phyloP scores from a whole-genome alignment of 306 rosid genomes.

The Luffa aegyptiaca region DNA sequence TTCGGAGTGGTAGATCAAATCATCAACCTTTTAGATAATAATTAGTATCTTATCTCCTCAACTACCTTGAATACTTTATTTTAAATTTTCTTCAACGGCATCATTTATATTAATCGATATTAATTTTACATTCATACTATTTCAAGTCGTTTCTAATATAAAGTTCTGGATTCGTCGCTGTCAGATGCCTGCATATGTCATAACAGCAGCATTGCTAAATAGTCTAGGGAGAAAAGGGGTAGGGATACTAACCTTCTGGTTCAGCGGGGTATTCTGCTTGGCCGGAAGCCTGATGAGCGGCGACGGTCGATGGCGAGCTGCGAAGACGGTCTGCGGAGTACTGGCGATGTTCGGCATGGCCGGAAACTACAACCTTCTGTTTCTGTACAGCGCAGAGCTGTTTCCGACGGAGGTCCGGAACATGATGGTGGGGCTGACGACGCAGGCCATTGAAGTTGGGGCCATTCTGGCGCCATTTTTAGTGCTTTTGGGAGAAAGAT shows the following conservation, averaged over 20 bases:
- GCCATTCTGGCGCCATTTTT: conserved; percentile 43
- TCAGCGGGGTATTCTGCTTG: conserved; percentile 38
- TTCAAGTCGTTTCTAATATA: too few relatives aligned
- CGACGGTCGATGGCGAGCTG: conserved; percentile 25
- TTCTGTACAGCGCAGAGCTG: conserved; percentile 37
- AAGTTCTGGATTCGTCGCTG: too few relatives aligned
- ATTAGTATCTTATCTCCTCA: too few relatives aligned
- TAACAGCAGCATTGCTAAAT: conserved; percentile 23
- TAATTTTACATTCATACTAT: too few relatives aligned
- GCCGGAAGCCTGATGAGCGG: conserved; percentile 16
- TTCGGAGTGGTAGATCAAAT: too few relatives aligned
- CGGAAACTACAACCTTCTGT: conserved; percentile 38
- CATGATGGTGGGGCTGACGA: conserved; percentile 27
- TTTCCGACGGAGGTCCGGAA: conserved; percentile 55
- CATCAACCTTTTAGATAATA: too few relatives aligned
- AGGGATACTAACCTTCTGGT: conserved; percentile 33
- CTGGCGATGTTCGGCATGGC: conserved; percentile 52
- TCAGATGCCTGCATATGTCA: conserved; percentile 13
- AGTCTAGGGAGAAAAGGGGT: conserved; percentile 23
- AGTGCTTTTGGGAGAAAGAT: conserved; percentile 37
- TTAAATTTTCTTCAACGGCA: too few relatives aligned
- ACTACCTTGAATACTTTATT: too few relatives aligned
- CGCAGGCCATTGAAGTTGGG: conserved; percentile 41
- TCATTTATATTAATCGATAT: too few relatives aligned
- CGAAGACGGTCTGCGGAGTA: conserved; percentile 35